Evolutionary conservation across 768 basidiomycete genomes (phyloP).

Genomic region (Termitomyces sp.): DNA sequence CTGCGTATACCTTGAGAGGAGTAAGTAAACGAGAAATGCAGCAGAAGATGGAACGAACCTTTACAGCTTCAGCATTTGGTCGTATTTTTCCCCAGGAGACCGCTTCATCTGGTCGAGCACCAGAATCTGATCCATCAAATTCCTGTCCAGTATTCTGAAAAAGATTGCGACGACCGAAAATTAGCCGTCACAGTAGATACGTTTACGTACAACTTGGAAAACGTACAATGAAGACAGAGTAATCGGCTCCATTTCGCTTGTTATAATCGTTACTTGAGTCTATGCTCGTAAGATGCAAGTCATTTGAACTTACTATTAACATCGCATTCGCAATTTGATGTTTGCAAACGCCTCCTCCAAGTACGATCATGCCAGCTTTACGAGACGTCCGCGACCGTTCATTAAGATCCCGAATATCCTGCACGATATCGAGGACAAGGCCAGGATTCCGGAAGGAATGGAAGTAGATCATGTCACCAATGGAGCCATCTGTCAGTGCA

Average conservation of each 20-base stretch:
- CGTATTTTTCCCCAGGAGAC: constrained; percentile 99
- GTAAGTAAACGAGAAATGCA: constrained; percentile 6
- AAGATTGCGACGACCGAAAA: background rate
- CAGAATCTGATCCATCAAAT: constrained; percentile 97
- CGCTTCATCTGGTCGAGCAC: constrained; percentile 95
- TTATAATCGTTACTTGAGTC: background rate
- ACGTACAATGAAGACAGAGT: constrained; percentile 87
- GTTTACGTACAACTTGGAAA: background rate
- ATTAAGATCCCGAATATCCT: constrained; percentile 89
- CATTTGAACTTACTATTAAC: constrained; percentile 72
- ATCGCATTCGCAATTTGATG: constrained; percentile 99
- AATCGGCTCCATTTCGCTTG: constrained; percentile 97
- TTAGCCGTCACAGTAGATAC: background rate
- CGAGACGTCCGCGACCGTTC: constrained; percentile 81
- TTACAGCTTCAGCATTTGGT: constrained; percentile 74
- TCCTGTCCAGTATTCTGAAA: constrained; percentile 94
- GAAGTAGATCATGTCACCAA: constrained; percentile 99
- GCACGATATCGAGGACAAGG: constrained; percentile 87
- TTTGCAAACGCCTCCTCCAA: constrained; percentile 98
- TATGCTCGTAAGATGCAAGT: background rate
- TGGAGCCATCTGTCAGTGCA: constrained; percentile 93
- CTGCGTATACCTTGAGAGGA: constrained; percentile 68
- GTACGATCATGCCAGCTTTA: constrained; percentile 97
- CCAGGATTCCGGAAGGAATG: constrained; percentile 89
- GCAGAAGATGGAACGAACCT: constrained; percentile 37